Evolutionary conservation across 2,329 filamentous ascomycete species (phyloP), one percentile per base, ranked within the genome.

Genomic region (Colletotrichum agaves): DNA sequence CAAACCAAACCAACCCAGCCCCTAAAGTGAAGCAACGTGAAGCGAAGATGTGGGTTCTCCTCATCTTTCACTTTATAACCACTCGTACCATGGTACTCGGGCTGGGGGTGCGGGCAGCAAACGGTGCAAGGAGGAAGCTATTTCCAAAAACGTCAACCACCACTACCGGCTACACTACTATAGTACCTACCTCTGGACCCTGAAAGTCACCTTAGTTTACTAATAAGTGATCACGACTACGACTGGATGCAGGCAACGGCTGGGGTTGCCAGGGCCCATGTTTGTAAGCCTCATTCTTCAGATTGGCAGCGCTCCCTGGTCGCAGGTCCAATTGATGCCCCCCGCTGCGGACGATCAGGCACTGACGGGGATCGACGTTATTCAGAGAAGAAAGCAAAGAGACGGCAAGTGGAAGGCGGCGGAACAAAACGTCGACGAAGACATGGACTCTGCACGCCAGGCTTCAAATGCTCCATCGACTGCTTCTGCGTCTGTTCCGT

Each of bases 271-370:
- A 39, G 64, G 64, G 49, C 21, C 64, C 64, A 52, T 44, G 64
- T 17, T 58, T 23, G 64, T 58, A 67, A 63, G 64, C 64, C 64
- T 67, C 60, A 64, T 67, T 67, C 64, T 63, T 62, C 61, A 61
- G 11, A 39, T 23, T 23, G 23, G 33, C 59, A 43, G 59, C n/a
- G 2, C 27, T 47, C 41, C 55, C 35, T 52, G 62, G 35, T 46
- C 13, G 43, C 27, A 31, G 31, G 3, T 13, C 31, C 55, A 5
- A 39, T 27, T 23, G 15, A 19, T 56, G 49, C 63, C 49, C 23
- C 57, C 58, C 53, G 63, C 11, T 39, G 49, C 50, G 21, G 63
- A 49, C 35, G 59, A 41, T 66, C 63, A 66, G 63, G 59, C 41
- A 66, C 57, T 49, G 63, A 49, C 35, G 27, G 55, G 31, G 49